These are phyloP conservation scores for Ophiostoma himal-ulmi DNA, from an alignment of 2,329 filamentous ascomycete species.

Conservation along the genomic window DNA sequence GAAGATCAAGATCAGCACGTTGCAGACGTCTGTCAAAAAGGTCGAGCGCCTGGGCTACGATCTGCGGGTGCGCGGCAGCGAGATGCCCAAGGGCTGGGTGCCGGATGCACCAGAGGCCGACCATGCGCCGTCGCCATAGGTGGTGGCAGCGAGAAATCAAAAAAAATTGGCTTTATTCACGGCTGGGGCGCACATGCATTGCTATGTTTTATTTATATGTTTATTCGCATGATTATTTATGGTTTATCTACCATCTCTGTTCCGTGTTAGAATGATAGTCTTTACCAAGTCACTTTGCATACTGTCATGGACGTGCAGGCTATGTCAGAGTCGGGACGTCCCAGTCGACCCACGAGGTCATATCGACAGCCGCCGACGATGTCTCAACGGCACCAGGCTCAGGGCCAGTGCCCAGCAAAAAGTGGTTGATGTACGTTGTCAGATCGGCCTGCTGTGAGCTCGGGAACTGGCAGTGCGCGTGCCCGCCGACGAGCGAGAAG, in stretches of 20 bases:
- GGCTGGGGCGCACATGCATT: background rate
- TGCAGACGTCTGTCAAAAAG: slow-evolving; percentile 85
- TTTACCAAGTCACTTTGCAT: background rate
- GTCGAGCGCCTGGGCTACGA: slow-evolving; percentile 89
- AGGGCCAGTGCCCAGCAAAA: slow-evolving; percentile 38
- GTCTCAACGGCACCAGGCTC: slow-evolving; percentile 36
- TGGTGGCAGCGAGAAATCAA: too few relatives aligned
- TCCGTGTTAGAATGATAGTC: background rate
- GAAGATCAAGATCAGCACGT: slow-evolving; percentile 75
- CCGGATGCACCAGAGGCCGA: slow-evolving; percentile 54
- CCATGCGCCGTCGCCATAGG: background rate
- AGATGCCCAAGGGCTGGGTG: slow-evolving; percentile 87
- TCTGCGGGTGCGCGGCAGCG: slow-evolving; percentile 76
- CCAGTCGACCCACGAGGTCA: background rate
- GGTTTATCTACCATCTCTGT: too few relatives aligned
- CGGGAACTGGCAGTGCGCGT: slow-evolving; percentile 53
- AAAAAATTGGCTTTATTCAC: background rate
- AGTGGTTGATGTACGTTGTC: slow-evolving; percentile 51
- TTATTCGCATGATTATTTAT: background rate
- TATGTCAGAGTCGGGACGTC: background rate
- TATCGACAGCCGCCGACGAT: slow-evolving; percentile 23
- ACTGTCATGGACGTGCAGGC: too few relatives aligned
- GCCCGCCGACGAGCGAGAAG: slow-evolving; percentile 49
- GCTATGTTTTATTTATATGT: background rate
- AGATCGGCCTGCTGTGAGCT: slow-evolving; percentile 47